Conservation (phyloP, 1,284 basidiomycete genomes). For the Melampsora occidentalis region DNA sequence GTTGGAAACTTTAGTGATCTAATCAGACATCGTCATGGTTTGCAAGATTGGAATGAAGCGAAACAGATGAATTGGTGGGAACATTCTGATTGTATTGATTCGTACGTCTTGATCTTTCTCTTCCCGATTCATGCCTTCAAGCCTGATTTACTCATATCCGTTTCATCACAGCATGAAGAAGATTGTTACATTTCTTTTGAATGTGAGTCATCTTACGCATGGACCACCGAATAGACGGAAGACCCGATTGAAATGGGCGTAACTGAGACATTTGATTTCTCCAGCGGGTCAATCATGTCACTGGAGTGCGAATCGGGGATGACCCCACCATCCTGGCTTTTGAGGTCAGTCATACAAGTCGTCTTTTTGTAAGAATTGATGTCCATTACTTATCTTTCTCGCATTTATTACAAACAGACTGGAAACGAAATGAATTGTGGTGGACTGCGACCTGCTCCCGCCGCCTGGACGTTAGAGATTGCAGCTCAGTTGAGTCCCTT, state of each 20-base stretch:
- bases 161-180: slow-evolving; percentile 28
- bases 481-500: slow-evolving; percentile 38
- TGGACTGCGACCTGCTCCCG: slow-evolving; percentile 49
- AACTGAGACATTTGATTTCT: background rate
- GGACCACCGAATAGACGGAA: background rate
- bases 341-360: slow-evolving; percentile 48
- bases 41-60: slow-evolving; percentile 11
- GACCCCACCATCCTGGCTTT: slow-evolving; percentile 52
- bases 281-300: slow-evolving; percentile 50
- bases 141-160: background rate
- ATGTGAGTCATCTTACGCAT: slow-evolving; percentile 7
- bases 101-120: slow-evolving; percentile 14
- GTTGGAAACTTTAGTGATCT: slow-evolving; percentile 42
- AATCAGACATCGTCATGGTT: slow-evolving; percentile 29
- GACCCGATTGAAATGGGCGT: too few relatives aligned
- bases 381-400: background rate
- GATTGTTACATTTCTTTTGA: slow-evolving; percentile 27
- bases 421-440: slow-evolving; percentile 44
- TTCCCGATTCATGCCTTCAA: background rate
- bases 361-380: background rate
- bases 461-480: slow-evolving; percentile 48
- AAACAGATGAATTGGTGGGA: slow-evolving; percentile 32
- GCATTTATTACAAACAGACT: background rate
- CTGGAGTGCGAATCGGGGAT: slow-evolving; percentile 50
- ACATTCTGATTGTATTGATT: slow-evolving; percentile 41